These are phyloP conservation scores for Thalassiosira hispida DNA, from an alignment of 352 stramenopile genomes.

Conservation along the genomic window DNA sequence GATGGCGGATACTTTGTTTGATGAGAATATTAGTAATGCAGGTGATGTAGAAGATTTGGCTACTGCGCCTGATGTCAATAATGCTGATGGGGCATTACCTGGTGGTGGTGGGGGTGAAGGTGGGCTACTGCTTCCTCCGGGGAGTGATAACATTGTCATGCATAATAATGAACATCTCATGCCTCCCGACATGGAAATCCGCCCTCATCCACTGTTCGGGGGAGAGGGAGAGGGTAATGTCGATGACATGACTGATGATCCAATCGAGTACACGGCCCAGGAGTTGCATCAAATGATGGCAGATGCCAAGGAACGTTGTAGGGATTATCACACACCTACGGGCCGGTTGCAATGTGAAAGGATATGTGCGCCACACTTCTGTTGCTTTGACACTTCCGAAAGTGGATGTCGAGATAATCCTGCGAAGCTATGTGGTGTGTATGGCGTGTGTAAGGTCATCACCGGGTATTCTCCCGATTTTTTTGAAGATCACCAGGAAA, in stretches of 20 bases:
- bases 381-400: conserved; percentile 11
- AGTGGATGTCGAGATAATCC: conserved; percentile 13
- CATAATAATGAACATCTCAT: too few relatives aligned
- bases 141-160: too few relatives aligned
- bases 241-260: neutral
- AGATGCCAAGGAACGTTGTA: conserved; percentile 18
- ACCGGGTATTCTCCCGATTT: neutral
- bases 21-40: too few relatives aligned
- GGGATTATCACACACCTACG: neutral
- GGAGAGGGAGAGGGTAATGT: too few relatives aligned
- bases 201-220: neutral
- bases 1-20: conserved; percentile 8
- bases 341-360: conserved; percentile 23
- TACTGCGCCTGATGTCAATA: too few relatives aligned
- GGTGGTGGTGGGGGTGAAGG: too few relatives aligned
- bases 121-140: too few relatives aligned
- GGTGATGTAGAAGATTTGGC: neutral
- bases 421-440: conserved; percentile 18
- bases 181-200: conserved; percentile 6
- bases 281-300: conserved; percentile 25
- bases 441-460: conserved; percentile 19
- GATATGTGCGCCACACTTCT: conserved; percentile 12
- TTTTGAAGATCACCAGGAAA: neutral
- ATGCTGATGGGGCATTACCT: too few relatives aligned
- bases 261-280: conserved; percentile 7